Evolutionary conservation across 2,329 filamentous ascomycete species (phyloP).

Genomic region (Pyrenophora tritici-repentis): DNA sequence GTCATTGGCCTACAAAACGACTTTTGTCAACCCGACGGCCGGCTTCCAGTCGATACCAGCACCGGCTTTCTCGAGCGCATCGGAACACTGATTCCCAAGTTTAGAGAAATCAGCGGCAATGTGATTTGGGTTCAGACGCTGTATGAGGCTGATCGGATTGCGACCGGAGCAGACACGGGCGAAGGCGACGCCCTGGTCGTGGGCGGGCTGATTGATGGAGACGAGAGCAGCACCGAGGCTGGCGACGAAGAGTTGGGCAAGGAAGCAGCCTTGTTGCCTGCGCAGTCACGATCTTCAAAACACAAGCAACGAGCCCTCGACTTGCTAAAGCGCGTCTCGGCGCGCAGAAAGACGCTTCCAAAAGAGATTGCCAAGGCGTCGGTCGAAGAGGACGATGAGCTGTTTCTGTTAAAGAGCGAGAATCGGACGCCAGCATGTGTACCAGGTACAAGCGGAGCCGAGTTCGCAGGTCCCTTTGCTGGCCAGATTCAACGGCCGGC

Average conservation of each 20-base stretch:
- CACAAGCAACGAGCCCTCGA: conserved; percentile 45
- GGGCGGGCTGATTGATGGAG: conserved; percentile 44
- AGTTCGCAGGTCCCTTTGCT: conserved; percentile 57
- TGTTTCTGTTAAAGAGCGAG: conserved; percentile 50
- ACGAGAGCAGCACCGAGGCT: conserved; percentile 41
- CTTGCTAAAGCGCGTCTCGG: conserved; percentile 45
- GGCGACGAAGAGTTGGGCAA: conserved; percentile 38
- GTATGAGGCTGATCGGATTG: conserved; percentile 66
- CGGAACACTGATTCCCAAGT: conserved; percentile 68
- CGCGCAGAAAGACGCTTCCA: conserved; percentile 34
- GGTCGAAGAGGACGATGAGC: conserved; percentile 52
- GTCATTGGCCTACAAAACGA: conserved; percentile 90
- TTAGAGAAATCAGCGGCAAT: conserved; percentile 69
- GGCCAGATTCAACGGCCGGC: conserved; percentile 54
- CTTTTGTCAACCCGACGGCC: conserved; percentile 72
- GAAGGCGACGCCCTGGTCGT: conserved; percentile 54
- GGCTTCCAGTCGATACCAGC: conserved; percentile 68
- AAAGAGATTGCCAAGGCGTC: conserved; percentile 33
- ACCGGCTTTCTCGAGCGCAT: conserved; percentile 70
- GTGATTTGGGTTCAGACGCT: conserved; percentile 86
- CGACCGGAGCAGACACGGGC: conserved; percentile 55
- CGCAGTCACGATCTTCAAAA: conserved; percentile 42
- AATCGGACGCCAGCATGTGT: conserved; percentile 50
- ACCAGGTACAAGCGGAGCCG: conserved; percentile 52
- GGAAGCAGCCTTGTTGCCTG: conserved; percentile 30